phyloP scores from a whole-genome alignment of 2,329 filamentous ascomycete species.

The Knoxdaviesia proteae region DNA sequence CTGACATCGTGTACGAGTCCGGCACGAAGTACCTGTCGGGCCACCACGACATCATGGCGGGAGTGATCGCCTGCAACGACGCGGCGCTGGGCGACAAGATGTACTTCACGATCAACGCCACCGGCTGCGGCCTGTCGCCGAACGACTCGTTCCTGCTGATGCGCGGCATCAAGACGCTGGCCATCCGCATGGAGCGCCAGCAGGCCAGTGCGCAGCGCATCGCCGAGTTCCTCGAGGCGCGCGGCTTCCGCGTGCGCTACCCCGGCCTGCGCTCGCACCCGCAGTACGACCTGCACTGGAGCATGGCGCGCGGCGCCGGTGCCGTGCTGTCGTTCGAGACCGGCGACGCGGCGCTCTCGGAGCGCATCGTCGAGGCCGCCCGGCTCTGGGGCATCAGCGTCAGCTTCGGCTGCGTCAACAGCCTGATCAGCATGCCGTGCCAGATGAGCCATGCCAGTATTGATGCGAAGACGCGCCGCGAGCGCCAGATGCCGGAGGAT shows the following conservation, averaged over 20 bases:
- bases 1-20: constrained; percentile 92
- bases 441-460: constrained; percentile 99
- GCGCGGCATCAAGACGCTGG: constrained; percentile 86
- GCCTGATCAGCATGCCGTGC: constrained; percentile 96
- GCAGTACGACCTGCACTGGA: constrained; percentile 90
- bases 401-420: constrained; percentile 96
- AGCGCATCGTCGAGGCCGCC: constrained; percentile 85
- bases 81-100: constrained; percentile 63
- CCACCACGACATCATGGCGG: constrained; percentile 97
- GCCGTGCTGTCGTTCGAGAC: constrained; percentile 95
- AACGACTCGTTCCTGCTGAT: constrained; percentile 94
- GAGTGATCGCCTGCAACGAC: constrained; percentile 84
- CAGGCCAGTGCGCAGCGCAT: constrained; percentile 81
- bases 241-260: constrained; percentile 88
- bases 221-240: constrained; percentile 73
- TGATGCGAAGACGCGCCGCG: constrained; percentile 75
- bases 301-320: constrained; percentile 81
- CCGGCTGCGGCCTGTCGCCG: constrained; percentile 79
- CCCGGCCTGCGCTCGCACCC: constrained; percentile 87
- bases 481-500: constrained; percentile 87
- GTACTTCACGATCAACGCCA: constrained; percentile 93
- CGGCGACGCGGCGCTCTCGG: constrained; percentile 60
- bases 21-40: constrained; percentile 96
- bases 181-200: constrained; percentile 97
- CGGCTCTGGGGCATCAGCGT: constrained; percentile 89